Evolutionary conservation across 257 asterid genomes (phyloP).

Genomic region (Solanum rostratum): DNA sequence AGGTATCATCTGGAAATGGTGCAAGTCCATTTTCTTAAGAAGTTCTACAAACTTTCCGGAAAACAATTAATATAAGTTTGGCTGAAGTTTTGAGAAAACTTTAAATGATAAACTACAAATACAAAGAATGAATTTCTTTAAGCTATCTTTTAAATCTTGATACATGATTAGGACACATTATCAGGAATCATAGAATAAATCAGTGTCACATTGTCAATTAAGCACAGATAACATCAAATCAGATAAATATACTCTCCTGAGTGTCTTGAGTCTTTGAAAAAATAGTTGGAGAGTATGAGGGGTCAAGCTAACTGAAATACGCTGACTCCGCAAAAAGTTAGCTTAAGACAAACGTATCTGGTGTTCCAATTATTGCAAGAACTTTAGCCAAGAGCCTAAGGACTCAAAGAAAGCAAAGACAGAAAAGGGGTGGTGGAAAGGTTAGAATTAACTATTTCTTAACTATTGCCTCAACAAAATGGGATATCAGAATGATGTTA

Average conservation of each 20-base stretch:
- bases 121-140: neutral
- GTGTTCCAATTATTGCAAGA: neutral
- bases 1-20: neutral
- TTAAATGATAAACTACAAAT: neutral
- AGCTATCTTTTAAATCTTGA: neutral
- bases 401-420: neutral
- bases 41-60: neutral
- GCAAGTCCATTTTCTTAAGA: neutral
- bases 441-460: neutral
- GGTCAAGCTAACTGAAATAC: neutral
- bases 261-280: neutral
- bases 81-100: neutral
- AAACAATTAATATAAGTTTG: no score
- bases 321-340: neutral
- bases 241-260: neutral
- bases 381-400: neutral
- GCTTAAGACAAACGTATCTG: neutral
- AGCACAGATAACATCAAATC: neutral
- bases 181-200: neutral
- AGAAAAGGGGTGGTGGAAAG: neutral
- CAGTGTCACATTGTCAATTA: neutral
- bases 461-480: neutral
- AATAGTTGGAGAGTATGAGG: neutral
- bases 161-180: neutral
- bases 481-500: neutral